Percentiles rank a stretch among this genome's conserved stretches.
Conservation (phyloP, 2,329 filamentous ascomycete genomes). For the Penicillium glabrum region DNA sequence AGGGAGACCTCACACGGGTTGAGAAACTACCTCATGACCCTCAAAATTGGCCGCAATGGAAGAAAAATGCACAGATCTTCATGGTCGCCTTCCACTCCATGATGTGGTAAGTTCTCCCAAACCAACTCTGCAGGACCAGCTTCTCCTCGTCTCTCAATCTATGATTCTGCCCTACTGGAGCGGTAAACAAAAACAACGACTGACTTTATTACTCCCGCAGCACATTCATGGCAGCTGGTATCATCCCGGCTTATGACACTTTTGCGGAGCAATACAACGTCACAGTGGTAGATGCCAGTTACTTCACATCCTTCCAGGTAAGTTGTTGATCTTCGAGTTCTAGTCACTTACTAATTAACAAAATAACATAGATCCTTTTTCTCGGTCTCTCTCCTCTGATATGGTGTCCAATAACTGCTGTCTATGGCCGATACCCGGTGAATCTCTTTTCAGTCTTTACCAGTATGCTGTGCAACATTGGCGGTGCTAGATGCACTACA, state of each 20-base stretch:
- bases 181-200: neutral
- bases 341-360: no score
- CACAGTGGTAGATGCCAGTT: slow-evolving; percentile 49
- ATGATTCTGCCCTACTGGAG: neutral
- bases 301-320: slow-evolving; percentile 52
- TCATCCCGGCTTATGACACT: slow-evolving; percentile 52
- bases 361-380: slow-evolving; percentile 54
- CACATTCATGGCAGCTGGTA: slow-evolving; percentile 54
- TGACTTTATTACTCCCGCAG: slow-evolving; percentile 16
- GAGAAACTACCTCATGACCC: slow-evolving; percentile 16
- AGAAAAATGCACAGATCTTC: slow-evolving; percentile 50
- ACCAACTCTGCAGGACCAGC: neutral
- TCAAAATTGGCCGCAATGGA: slow-evolving; percentile 24
- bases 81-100: slow-evolving; percentile 58
- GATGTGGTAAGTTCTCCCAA: slow-evolving; percentile 35
- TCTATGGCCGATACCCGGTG: slow-evolving; percentile 54
- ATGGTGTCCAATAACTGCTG: slow-evolving; percentile 55
- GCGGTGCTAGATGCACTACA: slow-evolving; percentile 49
- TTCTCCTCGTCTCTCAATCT: neutral
- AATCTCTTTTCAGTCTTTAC: slow-evolving; percentile 52
- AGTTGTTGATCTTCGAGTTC: no score
- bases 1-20: neutral
- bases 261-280: slow-evolving; percentile 53
- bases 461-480: slow-evolving; percentile 52
- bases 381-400: slow-evolving; percentile 54